phyloP scores from a whole-genome alignment of 768 basidiomycete genomes.

The Hypholoma sublateritium region DNA sequence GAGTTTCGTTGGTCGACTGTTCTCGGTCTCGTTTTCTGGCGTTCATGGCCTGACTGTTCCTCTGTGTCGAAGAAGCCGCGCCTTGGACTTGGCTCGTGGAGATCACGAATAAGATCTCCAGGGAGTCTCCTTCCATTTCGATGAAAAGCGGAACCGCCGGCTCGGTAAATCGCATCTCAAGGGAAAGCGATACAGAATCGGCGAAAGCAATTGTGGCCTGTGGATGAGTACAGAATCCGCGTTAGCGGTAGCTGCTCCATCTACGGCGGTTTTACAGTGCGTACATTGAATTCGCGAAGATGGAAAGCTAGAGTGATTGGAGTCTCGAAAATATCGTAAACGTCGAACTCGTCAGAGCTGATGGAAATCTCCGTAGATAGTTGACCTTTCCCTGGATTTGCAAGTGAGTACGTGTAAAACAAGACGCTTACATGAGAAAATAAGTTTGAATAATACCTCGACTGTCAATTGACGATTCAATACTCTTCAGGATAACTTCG shows the following conservation, averaged over 20 bases:
- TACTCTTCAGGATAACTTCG: slow-evolving; percentile 69
- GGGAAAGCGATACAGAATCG: slow-evolving; percentile 61
- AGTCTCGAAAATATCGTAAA: slow-evolving; percentile 61
- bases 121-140: slow-evolving; percentile 67
- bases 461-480: slow-evolving; percentile 62
- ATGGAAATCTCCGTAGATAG: slow-evolving; percentile 77
- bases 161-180: slow-evolving; percentile 77
- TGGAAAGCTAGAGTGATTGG: slow-evolving; percentile 78
- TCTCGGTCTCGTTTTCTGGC: slow-evolving; percentile 46
- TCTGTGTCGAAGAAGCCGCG: slow-evolving; percentile 23
- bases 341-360: slow-evolving; percentile 78
- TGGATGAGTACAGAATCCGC: background rate
- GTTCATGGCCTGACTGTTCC: slow-evolving; percentile 18
- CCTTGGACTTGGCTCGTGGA: slow-evolving; percentile 67
- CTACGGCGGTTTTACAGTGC: slow-evolving; percentile 12
- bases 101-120: slow-evolving; percentile 71
- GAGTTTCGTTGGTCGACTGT: slow-evolving; percentile 36
- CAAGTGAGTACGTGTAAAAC: background rate
- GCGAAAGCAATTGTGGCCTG: slow-evolving; percentile 83
- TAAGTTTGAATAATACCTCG: slow-evolving; percentile 48
- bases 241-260: background rate
- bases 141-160: slow-evolving; percentile 75
- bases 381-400: slow-evolving; percentile 49
- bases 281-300: slow-evolving; percentile 80
- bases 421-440: background rate